Conservation (phyloP, 192 early-diverging fungal species). For the Chytriomyces sp. region DNA sequence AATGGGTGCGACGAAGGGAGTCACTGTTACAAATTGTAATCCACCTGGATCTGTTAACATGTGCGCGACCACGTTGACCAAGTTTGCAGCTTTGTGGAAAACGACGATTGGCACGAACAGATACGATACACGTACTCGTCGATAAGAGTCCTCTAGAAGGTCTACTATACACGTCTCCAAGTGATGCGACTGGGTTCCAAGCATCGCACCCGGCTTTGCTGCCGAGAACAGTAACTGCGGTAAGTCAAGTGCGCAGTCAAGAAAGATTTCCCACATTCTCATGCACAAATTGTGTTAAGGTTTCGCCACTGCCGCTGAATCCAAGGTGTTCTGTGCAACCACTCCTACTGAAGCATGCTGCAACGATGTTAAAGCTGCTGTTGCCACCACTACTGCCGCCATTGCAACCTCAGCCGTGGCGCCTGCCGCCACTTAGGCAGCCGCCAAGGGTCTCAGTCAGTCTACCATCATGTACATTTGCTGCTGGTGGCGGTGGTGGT, state of each 20-base stretch:
- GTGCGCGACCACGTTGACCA: slow-evolving; percentile 24
- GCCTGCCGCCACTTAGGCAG: not conserved
- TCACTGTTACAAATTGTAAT: not conserved
- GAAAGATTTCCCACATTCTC: not conserved
- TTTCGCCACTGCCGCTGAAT: slow-evolving; percentile 9
- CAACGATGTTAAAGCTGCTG: not conserved
- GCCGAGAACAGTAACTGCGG: slow-evolving; percentile 21
- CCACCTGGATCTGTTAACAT: not conserved
- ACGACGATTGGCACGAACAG: not conserved
- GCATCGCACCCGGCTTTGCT: not conserved
- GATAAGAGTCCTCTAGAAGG: not conserved
- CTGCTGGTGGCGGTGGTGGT: not conserved
- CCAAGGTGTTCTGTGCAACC: slow-evolving; percentile 14
- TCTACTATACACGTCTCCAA: no score
- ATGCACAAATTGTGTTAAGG: not conserved
- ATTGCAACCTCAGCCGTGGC: not conserved
- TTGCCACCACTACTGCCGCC: not conserved
- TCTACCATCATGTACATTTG: not conserved
- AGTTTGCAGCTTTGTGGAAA: slow-evolving; percentile 2
- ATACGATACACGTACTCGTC: not conserved
- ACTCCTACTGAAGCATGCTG: not conserved
- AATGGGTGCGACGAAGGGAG: not conserved
- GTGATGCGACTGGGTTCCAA: no score
- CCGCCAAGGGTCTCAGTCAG: not conserved
- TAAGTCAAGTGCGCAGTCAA: not conserved